Conservation (phyloP, 148 eudicot genomes). For the Gaultheria prostrata region DNA sequence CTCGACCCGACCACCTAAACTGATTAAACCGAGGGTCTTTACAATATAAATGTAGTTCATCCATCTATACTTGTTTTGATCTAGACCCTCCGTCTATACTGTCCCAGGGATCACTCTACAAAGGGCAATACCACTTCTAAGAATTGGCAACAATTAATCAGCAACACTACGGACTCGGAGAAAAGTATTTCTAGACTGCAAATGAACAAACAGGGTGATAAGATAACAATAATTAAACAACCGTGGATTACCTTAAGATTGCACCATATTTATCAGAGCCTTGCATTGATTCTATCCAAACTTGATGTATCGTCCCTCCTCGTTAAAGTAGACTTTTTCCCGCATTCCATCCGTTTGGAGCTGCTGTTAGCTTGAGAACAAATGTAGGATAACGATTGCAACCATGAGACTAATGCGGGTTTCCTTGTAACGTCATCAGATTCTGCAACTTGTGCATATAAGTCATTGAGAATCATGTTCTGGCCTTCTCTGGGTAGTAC, state of each 20-base stretch:
- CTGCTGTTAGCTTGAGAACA: conserved; percentile 48
- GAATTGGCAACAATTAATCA: neutral
- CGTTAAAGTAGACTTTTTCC: conserved; percentile 23
- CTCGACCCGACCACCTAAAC: too few species aligned
- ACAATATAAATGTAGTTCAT: too few species aligned
- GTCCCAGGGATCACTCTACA: neutral
- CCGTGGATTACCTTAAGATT: conserved; percentile 12
- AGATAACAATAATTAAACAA: conserved; percentile 11
- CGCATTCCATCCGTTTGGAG: conserved; percentile 20
- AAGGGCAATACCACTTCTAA: conserved; percentile 16
- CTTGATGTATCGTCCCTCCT: conserved; percentile 24
- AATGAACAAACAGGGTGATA: neutral
- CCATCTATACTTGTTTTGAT: too few species aligned
- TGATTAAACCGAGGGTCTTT: too few species aligned
- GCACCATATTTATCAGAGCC: conserved; percentile 34
- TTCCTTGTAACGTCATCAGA: conserved; percentile 92
- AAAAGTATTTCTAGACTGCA: neutral
- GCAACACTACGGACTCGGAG: neutral
- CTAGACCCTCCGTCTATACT: too few species aligned
- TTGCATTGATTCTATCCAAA: conserved; percentile 39
- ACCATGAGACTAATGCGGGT: conserved; percentile 82
- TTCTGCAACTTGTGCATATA: conserved; percentile 79
- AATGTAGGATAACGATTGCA: conserved; percentile 80
- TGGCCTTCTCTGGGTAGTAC: conserved; percentile 63
- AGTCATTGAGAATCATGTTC: conserved; percentile 58